Evolutionary conservation across 75 land plant genomes (phyloP).

Genomic region (Ceratopteris richardii): DNA sequence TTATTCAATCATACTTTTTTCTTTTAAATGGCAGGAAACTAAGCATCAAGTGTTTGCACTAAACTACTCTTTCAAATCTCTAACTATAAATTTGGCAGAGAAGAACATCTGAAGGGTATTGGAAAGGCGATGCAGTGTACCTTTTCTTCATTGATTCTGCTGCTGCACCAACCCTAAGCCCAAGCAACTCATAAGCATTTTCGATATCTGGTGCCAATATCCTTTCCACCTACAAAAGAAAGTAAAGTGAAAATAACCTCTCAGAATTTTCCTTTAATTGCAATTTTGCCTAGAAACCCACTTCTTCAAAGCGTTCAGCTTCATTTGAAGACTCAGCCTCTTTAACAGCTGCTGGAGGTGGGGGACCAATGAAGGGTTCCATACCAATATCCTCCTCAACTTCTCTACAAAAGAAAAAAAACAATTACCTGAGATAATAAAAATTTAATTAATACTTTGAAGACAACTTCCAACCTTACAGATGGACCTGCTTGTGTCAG

Average conservation of each 20-base stretch:
- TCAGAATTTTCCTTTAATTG: too few relatives aligned
- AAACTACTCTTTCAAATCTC: too few relatives aligned
- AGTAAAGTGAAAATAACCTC: too few relatives aligned
- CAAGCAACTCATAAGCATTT: slow-evolving; percentile 77
- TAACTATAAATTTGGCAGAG: too few relatives aligned
- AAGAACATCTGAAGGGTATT: too few relatives aligned
- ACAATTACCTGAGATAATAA: background rate
- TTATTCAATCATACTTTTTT: too few relatives aligned
- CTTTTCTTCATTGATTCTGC: slow-evolving; percentile 70
- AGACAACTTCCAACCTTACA: slow-evolving; percentile 43
- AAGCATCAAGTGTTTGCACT: too few relatives aligned
- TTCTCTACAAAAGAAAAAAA: slow-evolving; percentile 30
- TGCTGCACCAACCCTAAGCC: slow-evolving; percentile 54
- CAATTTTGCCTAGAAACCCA: slow-evolving; percentile 3
- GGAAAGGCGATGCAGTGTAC: slow-evolving; percentile 17
- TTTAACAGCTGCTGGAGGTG: slow-evolving; percentile 81
- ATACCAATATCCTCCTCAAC: slow-evolving; percentile 63
- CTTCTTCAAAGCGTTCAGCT: slow-evolving; percentile 99
- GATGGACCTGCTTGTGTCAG: slow-evolving; percentile 72
- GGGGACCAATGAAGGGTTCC: slow-evolving; percentile 81
- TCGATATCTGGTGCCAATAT: slow-evolving; percentile 54
- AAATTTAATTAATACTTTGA: background rate
- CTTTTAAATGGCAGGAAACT: too few relatives aligned
- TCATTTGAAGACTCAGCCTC: slow-evolving; percentile 96
- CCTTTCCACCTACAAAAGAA: slow-evolving; percentile 58